Conservation (phyloP, 2,329 filamentous ascomycete species). For the Colletotrichum lupini region DNA sequence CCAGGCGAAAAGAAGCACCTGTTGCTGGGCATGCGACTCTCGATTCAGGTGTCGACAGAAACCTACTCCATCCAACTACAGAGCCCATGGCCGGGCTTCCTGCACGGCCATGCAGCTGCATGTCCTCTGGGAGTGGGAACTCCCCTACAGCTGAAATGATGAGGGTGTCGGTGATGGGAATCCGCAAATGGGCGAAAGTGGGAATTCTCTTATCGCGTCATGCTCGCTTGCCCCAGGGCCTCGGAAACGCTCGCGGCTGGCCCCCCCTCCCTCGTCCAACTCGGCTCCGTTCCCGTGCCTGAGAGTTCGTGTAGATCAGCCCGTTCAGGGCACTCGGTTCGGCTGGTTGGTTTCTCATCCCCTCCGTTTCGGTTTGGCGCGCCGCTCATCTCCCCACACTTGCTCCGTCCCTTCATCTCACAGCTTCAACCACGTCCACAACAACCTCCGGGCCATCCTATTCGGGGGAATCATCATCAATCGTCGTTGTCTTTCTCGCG, state of each 20-base stretch:
- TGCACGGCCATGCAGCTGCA: slow-evolving; percentile 13
- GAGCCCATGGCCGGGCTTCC: neutral
- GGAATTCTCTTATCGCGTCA: slow-evolving; percentile 26
- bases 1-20: neutral
- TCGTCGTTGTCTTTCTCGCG: neutral
- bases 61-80: slow-evolving; percentile 10
- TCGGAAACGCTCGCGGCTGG: neutral
- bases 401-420: slow-evolving; percentile 24
- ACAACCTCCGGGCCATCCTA: neutral
- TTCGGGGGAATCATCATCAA: neutral
- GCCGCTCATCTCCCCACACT: slow-evolving; percentile 16
- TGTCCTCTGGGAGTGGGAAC: neutral
- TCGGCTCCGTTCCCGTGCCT: slow-evolving; percentile 11
- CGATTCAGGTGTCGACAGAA: neutral
- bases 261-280: neutral
- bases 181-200: neutral
- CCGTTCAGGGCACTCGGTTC: slow-evolving; percentile 28
- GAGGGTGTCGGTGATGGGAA: neutral
- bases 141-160: neutral
- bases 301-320: slow-evolving; percentile 10
- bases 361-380: slow-evolving; percentile 23
- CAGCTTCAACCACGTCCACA: neutral
- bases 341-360: slow-evolving; percentile 27
- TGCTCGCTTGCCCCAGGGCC: neutral
- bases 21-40: neutral